Percentiles rank a stretch among this genome's conserved stretches.
These are phyloP conservation scores for Plasmodium vivax DNA, from an alignment of 169 alveolate genomes.

Conservation along the genomic window DNA sequence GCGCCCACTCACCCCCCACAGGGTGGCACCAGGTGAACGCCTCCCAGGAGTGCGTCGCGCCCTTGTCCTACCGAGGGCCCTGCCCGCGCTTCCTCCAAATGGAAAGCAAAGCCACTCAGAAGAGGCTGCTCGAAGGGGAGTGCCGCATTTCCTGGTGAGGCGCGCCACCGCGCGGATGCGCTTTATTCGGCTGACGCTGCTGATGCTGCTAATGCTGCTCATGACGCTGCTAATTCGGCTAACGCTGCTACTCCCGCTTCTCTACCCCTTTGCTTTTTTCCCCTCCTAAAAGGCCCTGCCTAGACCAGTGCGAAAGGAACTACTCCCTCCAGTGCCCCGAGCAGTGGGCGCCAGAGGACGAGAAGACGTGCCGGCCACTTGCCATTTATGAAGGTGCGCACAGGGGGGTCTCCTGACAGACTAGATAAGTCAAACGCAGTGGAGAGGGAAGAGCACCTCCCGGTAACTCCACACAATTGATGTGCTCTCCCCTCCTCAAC, in stretches of 20 bases:
- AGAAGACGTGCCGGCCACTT: conserved; percentile 32
- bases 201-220: background rate
- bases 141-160: conserved; percentile 51
- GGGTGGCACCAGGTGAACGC: conserved; percentile 49
- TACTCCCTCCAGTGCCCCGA: conserved; percentile 69
- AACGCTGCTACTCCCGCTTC: background rate
- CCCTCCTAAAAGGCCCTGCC: conserved; percentile 55
- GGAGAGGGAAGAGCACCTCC: background rate
- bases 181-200: background rate
- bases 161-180: too few species aligned
- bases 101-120: conserved; percentile 28
- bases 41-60: conserved; percentile 46
- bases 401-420: background rate
- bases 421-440: background rate
- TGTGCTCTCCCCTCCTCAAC: background rate
- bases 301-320: conserved; percentile 33
- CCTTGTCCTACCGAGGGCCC: conserved; percentile 63
- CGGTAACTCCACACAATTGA: background rate
- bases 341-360: conserved; percentile 55
- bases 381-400: conserved; percentile 36
- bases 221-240: too few species aligned
- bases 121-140: conserved; percentile 18
- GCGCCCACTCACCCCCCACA: background rate
- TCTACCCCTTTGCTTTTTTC: background rate
- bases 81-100: conserved; percentile 63